Conservation (phyloP, 2,329 filamentous ascomycete genomes). For the Neoascochyta sp. region DNA sequence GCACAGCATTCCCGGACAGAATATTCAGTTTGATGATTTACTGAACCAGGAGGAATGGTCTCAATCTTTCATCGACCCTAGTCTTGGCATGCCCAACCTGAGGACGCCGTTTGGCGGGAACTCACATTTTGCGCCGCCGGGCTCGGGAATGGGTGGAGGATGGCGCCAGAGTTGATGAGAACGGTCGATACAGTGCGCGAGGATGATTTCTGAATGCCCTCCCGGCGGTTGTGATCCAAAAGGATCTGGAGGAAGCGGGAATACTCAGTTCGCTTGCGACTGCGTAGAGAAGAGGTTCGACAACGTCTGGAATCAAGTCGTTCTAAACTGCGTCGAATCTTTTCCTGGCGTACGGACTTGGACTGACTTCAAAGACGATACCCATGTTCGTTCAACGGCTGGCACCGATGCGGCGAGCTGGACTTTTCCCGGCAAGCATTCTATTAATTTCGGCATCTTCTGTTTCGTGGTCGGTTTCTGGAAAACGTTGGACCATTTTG, state of each 20-base stretch:
- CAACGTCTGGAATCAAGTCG: no score
- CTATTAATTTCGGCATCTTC: no score
- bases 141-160: conserved; percentile 16
- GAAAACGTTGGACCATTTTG: no score
- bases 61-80: conserved; percentile 37
- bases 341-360: conserved; percentile 6
- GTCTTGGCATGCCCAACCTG: conserved; percentile 23
- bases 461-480: no score
- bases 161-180: conserved; percentile 21
- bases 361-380: conserved; percentile 13
- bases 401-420: conserved; percentile 9
- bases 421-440: no score
- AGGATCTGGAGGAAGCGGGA: no score
- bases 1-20: conserved; percentile 18
- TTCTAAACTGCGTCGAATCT: no score
- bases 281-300: no score
- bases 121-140: conserved; percentile 17
- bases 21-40: conserved; percentile 37
- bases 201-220: not conserved
- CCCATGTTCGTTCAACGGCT: conserved; percentile 14
- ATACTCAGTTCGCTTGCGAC: no score
- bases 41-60: conserved; percentile 42
- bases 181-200: no score
- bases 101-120: conserved; percentile 18
- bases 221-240: no score